Evolutionary conservation across 306 rosid species (phyloP).

Genomic region (Pueraria montana): DNA sequence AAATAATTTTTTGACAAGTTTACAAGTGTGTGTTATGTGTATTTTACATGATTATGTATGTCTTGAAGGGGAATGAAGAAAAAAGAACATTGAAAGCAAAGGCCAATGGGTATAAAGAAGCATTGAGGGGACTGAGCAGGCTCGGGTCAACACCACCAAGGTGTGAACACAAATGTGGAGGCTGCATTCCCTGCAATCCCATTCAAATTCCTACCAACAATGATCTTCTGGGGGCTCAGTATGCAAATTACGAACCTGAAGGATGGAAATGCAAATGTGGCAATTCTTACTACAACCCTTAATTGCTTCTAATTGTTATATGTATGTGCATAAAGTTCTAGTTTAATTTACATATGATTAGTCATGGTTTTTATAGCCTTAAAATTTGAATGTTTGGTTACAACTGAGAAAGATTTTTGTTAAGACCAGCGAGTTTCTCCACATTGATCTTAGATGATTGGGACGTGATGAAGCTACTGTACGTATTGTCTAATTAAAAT

Average conservation of each 20-base stretch:
- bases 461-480: not conserved
- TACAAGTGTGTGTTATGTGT: not conserved
- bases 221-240: constrained; percentile 38
- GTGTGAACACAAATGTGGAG: constrained; percentile 57
- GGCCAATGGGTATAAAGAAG: constrained; percentile 30
- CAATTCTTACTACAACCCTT: constrained; percentile 53
- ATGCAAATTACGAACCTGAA: constrained; percentile 55
- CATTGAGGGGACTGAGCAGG: constrained; percentile 42
- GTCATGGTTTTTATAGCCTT: not conserved
- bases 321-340: not conserved
- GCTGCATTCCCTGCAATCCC: constrained; percentile 50
- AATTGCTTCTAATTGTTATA: constrained; percentile 20
- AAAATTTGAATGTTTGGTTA: not conserved
- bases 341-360: not conserved
- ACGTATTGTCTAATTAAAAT: not conserved
- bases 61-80: constrained; percentile 6
- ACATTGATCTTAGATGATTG: not conserved
- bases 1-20: not conserved
- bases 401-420: not conserved
- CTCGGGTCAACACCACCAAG: constrained; percentile 58
- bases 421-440: not conserved
- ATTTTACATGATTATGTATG: not conserved
- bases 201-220: constrained; percentile 53
- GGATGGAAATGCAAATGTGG: constrained; percentile 62
- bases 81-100: constrained; percentile 15